These are phyloP conservation scores for Talaromyces nanjingensis DNA, from an alignment of 495 filamentous ascomycete genomes.

Conservation along the genomic window DNA sequence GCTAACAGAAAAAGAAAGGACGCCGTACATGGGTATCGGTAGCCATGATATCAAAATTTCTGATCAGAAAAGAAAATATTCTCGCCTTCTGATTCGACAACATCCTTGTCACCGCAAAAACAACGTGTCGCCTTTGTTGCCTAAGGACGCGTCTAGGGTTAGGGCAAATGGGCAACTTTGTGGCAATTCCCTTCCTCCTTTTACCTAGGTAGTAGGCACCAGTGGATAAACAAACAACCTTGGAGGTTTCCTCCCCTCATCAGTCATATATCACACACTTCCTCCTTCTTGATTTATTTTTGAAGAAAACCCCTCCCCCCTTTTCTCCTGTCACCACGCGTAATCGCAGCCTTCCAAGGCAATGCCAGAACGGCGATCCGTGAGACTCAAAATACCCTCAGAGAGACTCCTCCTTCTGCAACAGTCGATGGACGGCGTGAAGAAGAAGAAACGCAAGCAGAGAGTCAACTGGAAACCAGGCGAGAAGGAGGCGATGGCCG, in stretches of 20 bases:
- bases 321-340: not conserved
- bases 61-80: not conserved
- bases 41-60: not conserved
- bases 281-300: not conserved
- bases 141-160: not conserved
- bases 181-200: not conserved
- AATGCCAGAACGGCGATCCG: not conserved
- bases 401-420: not conserved
- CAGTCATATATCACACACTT: not conserved
- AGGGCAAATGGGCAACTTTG: not conserved
- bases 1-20: not conserved
- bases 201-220: not conserved
- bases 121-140: not conserved
- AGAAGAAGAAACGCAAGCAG: not conserved
- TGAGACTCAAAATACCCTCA: not conserved
- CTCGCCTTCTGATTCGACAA: not conserved
- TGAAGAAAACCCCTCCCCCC: too few species aligned
- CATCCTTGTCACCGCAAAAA: not conserved
- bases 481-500: not conserved
- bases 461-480: not conserved
- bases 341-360: not conserved
- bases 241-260: too few species aligned
- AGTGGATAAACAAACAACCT: not conserved
- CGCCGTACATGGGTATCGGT: not conserved
- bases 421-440: not conserved